A percentile compares a stretch with the other conserved stretches of the same genome.
phyloP scores from a whole-genome alignment of 2,329 filamentous ascomycete species.

The Elsinoe ampelina region DNA sequence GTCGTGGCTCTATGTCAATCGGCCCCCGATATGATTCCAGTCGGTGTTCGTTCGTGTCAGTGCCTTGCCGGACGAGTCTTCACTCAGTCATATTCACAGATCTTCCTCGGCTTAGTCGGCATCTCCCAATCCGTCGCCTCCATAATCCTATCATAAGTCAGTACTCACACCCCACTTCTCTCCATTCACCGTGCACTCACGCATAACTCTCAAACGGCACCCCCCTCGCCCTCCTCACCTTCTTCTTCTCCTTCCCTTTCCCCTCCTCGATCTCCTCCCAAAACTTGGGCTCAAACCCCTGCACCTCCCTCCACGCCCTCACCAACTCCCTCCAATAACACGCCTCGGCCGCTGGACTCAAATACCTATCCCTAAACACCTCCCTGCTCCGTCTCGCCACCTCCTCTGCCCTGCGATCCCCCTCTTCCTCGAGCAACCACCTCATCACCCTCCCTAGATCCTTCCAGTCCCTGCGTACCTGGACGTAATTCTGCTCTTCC shows the following conservation, averaged over 20 bases:
- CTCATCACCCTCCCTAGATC: constrained; percentile 18
- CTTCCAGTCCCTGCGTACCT: constrained; percentile 23
- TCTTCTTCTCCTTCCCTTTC: not conserved
- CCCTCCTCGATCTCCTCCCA: constrained; percentile 2
- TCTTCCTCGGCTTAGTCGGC: not conserved
- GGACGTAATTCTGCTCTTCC: constrained; percentile 25
- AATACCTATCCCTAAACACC: constrained; percentile 23
- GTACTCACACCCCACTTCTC: not conserved
- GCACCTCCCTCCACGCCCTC: constrained; percentile 24
- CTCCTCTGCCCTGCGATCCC: constrained; percentile 17
- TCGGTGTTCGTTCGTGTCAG: not conserved
- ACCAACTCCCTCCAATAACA: constrained; percentile 27
- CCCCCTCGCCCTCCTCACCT: not conserved
- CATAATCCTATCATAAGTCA: not conserved
- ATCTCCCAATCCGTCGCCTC: not conserved
- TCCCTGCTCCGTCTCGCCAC: constrained; percentile 22
- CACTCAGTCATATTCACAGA: constrained; percentile 7
- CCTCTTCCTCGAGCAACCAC: not conserved
- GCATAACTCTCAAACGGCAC: constrained; percentile 11
- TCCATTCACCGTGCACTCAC: not conserved
- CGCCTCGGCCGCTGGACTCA: constrained; percentile 24
- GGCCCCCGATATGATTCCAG: too few relatives aligned
- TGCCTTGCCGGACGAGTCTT: not conserved
- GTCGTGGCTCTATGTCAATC: too few relatives aligned
- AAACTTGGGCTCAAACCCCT: constrained; percentile 12